phyloP scores from a whole-genome alignment of 2,329 filamentous ascomycete genomes.

The Lojkania enalia region DNA sequence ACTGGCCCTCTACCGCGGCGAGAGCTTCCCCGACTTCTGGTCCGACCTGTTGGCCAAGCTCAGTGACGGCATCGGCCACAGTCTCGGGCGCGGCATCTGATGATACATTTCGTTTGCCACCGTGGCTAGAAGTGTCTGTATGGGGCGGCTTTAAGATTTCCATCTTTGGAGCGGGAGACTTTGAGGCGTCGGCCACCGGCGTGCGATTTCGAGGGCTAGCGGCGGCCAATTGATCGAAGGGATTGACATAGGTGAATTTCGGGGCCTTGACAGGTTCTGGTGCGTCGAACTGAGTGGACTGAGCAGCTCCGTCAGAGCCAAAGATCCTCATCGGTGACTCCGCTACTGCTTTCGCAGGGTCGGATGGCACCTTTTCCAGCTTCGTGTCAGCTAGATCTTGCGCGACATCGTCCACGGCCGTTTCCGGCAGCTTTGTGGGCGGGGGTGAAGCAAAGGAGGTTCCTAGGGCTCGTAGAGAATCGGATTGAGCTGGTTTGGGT shows the following conservation, averaged over 20 bases:
- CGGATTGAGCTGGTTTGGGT: constrained; percentile 55
- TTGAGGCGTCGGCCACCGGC: constrained; percentile 28
- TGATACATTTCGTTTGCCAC: neutral
- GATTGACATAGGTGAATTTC: constrained; percentile 72
- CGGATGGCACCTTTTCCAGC: constrained; percentile 43
- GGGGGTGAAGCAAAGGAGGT: constrained; percentile 32
- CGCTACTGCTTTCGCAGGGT: constrained; percentile 32
- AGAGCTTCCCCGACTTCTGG: constrained; percentile 68
- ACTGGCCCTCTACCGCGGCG: constrained; percentile 48
- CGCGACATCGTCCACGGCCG: constrained; percentile 49
- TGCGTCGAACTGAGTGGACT: constrained; percentile 38
- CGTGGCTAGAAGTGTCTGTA: too few relatives aligned
- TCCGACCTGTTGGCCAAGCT: constrained; percentile 63
- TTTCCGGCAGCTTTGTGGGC: constrained; percentile 44
- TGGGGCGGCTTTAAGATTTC: constrained; percentile 52
- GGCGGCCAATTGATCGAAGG: constrained; percentile 70
- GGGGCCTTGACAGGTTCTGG: constrained; percentile 41
- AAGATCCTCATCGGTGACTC: constrained; percentile 38
- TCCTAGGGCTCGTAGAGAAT: constrained; percentile 30
- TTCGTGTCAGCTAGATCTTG: constrained; percentile 51
- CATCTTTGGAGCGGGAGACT: constrained; percentile 39
- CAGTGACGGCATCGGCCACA: constrained; percentile 70
- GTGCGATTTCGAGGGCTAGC: constrained; percentile 63
- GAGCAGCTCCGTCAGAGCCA: constrained; percentile 47
- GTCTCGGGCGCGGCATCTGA: constrained; percentile 53